Evolutionary conservation across 2,329 filamentous ascomycete species (phyloP).

Genomic region (Monosporascus sp.): DNA sequence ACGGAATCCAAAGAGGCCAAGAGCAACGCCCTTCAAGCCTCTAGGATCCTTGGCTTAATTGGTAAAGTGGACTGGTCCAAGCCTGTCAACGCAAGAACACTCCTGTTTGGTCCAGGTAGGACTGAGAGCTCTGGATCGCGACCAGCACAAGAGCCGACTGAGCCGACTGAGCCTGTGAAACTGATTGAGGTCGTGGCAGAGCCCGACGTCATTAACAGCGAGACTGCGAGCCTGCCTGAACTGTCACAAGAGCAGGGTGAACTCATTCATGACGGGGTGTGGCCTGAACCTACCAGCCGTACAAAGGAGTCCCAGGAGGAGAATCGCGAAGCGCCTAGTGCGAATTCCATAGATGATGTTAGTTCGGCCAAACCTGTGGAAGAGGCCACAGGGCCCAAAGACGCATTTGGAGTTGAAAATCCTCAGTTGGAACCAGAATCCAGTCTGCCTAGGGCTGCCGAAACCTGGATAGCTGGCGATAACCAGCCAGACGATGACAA

Average conservation of each 20-base stretch:
- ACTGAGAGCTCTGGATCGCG: not conserved
- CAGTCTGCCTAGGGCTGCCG: not conserved
- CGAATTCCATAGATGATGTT: conserved; percentile 4
- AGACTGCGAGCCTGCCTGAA: not conserved
- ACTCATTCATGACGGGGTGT: conserved; percentile 5
- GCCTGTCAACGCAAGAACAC: not conserved
- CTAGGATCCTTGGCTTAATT: not conserved
- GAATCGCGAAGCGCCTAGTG: conserved; percentile 6
- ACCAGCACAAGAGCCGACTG: not conserved
- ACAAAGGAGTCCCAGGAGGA: conserved; percentile 16
- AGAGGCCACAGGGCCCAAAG: conserved; percentile 5
- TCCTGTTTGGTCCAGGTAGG: too few species aligned
- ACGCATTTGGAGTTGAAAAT: conserved; percentile 1
- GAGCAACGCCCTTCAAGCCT: not conserved
- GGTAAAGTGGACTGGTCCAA: not conserved
- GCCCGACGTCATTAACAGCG: not conserved
- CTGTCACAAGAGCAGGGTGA: conserved; percentile 4
- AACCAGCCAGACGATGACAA: conserved; percentile 3
- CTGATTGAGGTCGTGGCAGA: not conserved
- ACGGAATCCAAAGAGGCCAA: conserved; percentile 19
- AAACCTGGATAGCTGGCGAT: conserved; percentile 5
- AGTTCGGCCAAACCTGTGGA: conserved; percentile 3
- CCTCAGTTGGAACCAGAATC: conserved; percentile 4
- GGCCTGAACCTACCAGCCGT: conserved; percentile 8
- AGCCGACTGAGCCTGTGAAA: not conserved